phyloP scores from a whole-genome alignment of 2,329 filamentous ascomycete species.

The Pseudocercospora fuligena region DNA sequence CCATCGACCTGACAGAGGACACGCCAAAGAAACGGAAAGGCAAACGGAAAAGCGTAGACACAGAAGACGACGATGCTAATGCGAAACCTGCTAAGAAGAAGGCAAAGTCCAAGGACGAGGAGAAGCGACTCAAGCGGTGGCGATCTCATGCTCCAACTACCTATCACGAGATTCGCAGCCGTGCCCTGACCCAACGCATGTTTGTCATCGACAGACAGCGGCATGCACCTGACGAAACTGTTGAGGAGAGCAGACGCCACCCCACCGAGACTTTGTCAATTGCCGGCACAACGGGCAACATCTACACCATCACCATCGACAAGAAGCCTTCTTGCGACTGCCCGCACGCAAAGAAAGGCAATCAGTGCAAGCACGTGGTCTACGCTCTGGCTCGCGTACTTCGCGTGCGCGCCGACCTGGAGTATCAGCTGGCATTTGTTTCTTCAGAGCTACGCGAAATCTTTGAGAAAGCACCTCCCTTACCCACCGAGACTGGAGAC shows the following conservation, averaged over 20 bases:
- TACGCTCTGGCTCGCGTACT: constrained; percentile 65
- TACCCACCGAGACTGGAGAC: constrained; percentile 45
- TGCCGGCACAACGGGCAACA: constrained; percentile 65
- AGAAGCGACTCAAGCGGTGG: constrained; percentile 34
- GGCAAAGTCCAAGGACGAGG: constrained; percentile 27
- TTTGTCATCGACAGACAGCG: constrained; percentile 37
- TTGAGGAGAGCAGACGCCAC: constrained; percentile 29
- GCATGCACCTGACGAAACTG: constrained; percentile 11
- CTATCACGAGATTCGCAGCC: constrained; percentile 33
- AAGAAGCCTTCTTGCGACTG: constrained; percentile 51
- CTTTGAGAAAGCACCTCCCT: constrained; percentile 59
- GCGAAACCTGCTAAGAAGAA: constrained; percentile 22
- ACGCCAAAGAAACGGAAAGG: constrained; percentile 1
- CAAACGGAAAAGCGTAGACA: constrained; percentile 4
- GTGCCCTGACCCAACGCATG: constrained; percentile 41
- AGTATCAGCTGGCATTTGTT: constrained; percentile 66
- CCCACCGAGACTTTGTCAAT: constrained; percentile 62
- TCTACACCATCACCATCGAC: constrained; percentile 62
- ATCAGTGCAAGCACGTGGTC: constrained; percentile 69
- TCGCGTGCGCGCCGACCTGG: constrained; percentile 59
- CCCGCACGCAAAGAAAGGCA: constrained; percentile 40
- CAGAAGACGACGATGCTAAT: background rate
- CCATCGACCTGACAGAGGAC: constrained; percentile 13
- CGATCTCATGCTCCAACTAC: constrained; percentile 32
- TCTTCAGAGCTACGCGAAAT: constrained; percentile 62